Evolutionary conservation across 129 eudicot genomes (phyloP).

Genomic region (Silybum marianum): DNA sequence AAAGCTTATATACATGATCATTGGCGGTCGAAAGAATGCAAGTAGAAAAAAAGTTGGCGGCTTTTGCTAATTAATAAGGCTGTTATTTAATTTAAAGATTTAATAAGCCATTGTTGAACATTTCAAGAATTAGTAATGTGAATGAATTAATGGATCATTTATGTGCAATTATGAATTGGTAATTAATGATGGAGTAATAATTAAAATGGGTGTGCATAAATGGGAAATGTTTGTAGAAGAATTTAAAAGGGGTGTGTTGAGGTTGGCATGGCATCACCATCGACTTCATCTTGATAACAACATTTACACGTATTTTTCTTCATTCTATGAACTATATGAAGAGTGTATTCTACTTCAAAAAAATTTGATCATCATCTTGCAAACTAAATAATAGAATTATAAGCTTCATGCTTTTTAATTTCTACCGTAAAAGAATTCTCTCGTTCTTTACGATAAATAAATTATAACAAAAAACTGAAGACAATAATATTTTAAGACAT

Average conservation of each 20-base stretch:
- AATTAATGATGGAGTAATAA: background rate
- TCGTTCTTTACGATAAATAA: too few relatives aligned
- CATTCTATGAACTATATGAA: conserved; percentile 29
- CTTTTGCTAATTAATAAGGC: background rate
- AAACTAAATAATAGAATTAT: too few relatives aligned
- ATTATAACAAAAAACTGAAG: too few relatives aligned
- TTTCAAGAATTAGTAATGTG: background rate
- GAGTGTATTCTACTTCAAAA: conserved; percentile 45
- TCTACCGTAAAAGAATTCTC: too few relatives aligned
- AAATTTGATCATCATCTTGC: background rate
- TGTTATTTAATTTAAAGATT: background rate
- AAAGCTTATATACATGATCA: background rate
- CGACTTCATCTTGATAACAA: conserved; percentile 40
- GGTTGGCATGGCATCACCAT: conserved; percentile 44
- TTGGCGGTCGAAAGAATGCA: background rate
- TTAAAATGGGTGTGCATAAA: background rate
- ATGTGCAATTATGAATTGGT: conserved; percentile 12
- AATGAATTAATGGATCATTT: background rate
- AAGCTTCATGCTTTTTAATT: too few relatives aligned
- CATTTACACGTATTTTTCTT: conserved; percentile 41
- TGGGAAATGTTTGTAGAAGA: conserved; percentile 15
- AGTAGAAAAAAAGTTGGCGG: background rate
- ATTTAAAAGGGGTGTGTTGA: conserved; percentile 19
- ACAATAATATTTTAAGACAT: too few relatives aligned
- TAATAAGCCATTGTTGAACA: background rate